Evolutionary conservation across 2,329 filamentous ascomycete species (phyloP).

Genomic region (Aspergillus thermomutatus): DNA sequence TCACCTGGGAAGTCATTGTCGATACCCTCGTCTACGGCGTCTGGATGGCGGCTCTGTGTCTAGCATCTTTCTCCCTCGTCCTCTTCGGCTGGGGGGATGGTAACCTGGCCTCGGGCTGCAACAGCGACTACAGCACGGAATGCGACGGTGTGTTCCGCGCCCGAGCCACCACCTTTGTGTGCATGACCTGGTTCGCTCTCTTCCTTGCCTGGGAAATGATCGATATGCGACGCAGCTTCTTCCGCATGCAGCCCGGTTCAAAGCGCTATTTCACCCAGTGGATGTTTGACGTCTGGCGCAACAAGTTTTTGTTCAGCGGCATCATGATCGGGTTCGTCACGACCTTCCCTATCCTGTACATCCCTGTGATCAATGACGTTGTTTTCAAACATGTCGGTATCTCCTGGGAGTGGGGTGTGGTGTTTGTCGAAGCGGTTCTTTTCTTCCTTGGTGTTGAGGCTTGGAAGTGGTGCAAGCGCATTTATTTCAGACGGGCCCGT

Average conservation of each 20-base stretch:
- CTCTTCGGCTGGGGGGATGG: slow-evolving; percentile 61
- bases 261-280: slow-evolving; percentile 63
- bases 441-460: slow-evolving; percentile 64
- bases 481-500: slow-evolving; percentile 44
- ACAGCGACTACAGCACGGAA: slow-evolving; percentile 51
- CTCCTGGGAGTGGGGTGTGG: slow-evolving; percentile 67
- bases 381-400: slow-evolving; percentile 67
- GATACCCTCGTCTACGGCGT: slow-evolving; percentile 78
- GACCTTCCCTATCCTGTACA: slow-evolving; percentile 62
- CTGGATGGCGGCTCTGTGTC: slow-evolving; percentile 70
- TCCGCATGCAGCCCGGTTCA: slow-evolving; percentile 65
- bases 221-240: slow-evolving; percentile 68
- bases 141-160: slow-evolving; percentile 68
- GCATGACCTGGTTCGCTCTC: slow-evolving; percentile 71
- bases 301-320: slow-evolving; percentile 68
- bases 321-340: slow-evolving; percentile 56
- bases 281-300: slow-evolving; percentile 66
- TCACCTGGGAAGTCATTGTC: slow-evolving; percentile 71
- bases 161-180: slow-evolving; percentile 69
- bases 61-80: slow-evolving; percentile 61
- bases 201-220: slow-evolving; percentile 79
- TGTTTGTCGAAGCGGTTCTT: slow-evolving; percentile 57
- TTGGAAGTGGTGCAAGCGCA: slow-evolving; percentile 66
- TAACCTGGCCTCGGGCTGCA: slow-evolving; percentile 60
- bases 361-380: slow-evolving; percentile 62